Percentiles rank a stretch among this genome's conserved stretches.
phyloP scores from a whole-genome alignment of 2,329 filamentous ascomycete genomes.

The Fusarium longipes region DNA sequence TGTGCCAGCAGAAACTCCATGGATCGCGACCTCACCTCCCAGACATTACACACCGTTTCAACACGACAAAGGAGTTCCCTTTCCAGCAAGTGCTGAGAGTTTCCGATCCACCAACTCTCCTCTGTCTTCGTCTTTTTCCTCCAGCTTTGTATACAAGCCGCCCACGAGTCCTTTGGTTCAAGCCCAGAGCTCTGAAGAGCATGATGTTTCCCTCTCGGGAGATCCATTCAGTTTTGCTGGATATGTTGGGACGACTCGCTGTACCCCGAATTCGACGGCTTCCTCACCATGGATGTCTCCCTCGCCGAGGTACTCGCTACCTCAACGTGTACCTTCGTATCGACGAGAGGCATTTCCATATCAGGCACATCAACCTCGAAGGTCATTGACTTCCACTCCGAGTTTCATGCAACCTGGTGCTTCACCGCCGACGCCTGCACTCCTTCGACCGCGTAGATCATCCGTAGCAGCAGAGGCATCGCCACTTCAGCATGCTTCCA shows the following conservation, averaged over 20 bases:
- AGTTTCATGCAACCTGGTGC: conserved; percentile 52
- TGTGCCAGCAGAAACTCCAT: conserved; percentile 50
- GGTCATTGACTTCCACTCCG: conserved; percentile 75
- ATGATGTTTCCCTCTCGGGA: conserved; percentile 65
- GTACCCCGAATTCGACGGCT: conserved; percentile 76
- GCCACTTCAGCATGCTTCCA: conserved; percentile 86
- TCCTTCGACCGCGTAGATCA: conserved; percentile 69
- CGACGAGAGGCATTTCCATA: conserved; percentile 74
- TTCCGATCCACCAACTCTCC: conserved; percentile 66
- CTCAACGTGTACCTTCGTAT: conserved; percentile 49
- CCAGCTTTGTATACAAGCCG: conserved; percentile 84
- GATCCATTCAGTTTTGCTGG: conserved; percentile 62
- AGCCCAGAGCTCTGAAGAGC: conserved; percentile 84
- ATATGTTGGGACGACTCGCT: conserved; percentile 64
- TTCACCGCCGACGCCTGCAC: conserved; percentile 63
- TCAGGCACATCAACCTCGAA: conserved; percentile 81
- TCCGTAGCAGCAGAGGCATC: conserved; percentile 81
- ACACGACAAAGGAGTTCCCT: conserved; percentile 52
- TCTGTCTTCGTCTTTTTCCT: conserved; percentile 77
- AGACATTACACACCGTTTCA: conserved; percentile 61
- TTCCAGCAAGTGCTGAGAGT: conserved; percentile 50
- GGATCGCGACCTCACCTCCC: conserved; percentile 68
- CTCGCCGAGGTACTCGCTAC: conserved; percentile 48
- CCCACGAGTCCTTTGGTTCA: conserved; percentile 94
- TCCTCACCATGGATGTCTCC: conserved; percentile 57